A percentile compares a stretch with the other conserved stretches of the same genome.
These are phyloP conservation scores for Zymoseptoria passerinii DNA, from an alignment of 2,329 filamentous ascomycete species.

Conservation along the genomic window DNA sequence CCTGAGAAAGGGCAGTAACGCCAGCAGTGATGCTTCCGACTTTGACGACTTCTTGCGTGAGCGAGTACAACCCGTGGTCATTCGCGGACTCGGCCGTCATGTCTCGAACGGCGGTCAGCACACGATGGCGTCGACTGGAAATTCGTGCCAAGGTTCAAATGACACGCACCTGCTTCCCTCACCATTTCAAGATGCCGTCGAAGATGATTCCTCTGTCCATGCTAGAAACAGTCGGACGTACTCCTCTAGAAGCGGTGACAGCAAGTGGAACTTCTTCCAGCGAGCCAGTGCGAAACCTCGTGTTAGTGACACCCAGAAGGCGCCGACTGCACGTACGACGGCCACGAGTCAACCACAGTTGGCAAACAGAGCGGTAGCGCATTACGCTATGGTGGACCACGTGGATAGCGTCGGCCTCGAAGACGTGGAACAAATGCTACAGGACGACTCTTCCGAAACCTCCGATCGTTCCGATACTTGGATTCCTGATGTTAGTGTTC, in stretches of 20 bases:
- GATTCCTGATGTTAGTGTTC: neutral
- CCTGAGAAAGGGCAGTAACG: constrained; percentile 36
- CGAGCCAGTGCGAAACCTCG: constrained; percentile 36
- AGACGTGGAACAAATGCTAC: constrained; percentile 41
- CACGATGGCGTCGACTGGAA: constrained; percentile 15
- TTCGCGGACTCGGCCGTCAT: constrained; percentile 33
- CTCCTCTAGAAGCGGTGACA: constrained; percentile 1
- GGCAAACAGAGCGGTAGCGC: constrained; percentile 31
- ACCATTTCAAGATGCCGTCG: constrained; percentile 16
- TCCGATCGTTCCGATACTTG: neutral
- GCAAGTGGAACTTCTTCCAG: constrained; percentile 55
- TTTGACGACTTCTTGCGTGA: constrained; percentile 41
- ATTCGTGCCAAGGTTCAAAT: constrained; percentile 16
- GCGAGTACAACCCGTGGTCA: constrained; percentile 36
- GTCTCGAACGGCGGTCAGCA: constrained; percentile 1
- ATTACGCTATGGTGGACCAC: constrained; percentile 50
- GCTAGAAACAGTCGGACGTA: neutral
- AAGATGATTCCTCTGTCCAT: constrained; percentile 12
- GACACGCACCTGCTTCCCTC: constrained; percentile 24
- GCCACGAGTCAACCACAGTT: constrained; percentile 9
- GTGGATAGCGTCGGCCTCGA: constrained; percentile 37
- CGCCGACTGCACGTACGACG: neutral
- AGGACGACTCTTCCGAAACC: constrained; percentile 26
- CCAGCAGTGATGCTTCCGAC: constrained; percentile 34
- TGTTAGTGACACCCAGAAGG: constrained; percentile 23